Percentiles rank a stretch among this genome's conserved stretches.
These are phyloP conservation scores for Cyclotella sp. DNA, from an alignment of 108 stramenopile genomes.

Conservation along the genomic window DNA sequence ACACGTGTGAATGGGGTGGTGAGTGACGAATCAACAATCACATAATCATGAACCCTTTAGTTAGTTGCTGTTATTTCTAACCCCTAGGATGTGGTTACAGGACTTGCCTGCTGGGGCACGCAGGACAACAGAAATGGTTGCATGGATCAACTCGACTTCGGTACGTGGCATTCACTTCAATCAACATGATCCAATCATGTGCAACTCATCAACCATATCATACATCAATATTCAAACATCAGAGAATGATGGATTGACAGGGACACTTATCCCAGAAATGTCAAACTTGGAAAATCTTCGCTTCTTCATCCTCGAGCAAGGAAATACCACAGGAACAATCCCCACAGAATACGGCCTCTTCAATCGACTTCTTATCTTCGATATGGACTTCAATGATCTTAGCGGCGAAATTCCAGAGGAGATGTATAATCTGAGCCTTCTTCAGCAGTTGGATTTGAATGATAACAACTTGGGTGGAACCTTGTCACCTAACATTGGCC, in stretches of 20 bases:
- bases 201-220: neutral
- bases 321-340: conserved; percentile 56
- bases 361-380: conserved; percentile 25
- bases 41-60: neutral
- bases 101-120: conserved; percentile 32
- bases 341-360: conserved; percentile 64
- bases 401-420: conserved; percentile 26
- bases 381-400: conserved; percentile 39
- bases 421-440: conserved; percentile 15
- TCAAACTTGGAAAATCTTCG: conserved; percentile 43
- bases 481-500: conserved; percentile 56
- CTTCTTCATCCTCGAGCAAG: conserved; percentile 59
- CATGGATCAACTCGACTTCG: conserved; percentile 31
- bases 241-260: conserved; percentile 66
- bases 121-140: conserved; percentile 18
- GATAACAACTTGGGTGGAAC: conserved; percentile 60
- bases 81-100: neutral
- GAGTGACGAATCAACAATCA: conserved; percentile 36
- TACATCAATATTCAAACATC: conserved; percentile 3
- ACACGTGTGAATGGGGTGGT: conserved; percentile 76
- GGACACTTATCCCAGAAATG: conserved; percentile 64
- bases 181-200: neutral
- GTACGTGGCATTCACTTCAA: neutral
- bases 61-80: neutral
- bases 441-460: conserved; percentile 60